Base-by-base conservation (phyloP, 306 rosid species). In the Acacia confusa region DNA sequence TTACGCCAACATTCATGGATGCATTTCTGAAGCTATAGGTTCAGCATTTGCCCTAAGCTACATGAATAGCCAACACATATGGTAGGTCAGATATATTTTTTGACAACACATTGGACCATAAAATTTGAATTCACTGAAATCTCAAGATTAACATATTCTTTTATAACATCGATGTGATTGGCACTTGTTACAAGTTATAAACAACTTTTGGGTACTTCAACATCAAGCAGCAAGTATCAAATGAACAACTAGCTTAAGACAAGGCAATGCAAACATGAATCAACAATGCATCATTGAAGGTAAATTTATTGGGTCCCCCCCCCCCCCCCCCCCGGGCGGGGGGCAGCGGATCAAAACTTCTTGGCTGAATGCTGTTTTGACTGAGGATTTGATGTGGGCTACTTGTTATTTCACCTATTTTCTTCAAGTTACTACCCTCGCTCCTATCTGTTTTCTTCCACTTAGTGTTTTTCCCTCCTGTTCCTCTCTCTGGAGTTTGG, bases 341-440 rank as follows among this genome's bases (percentile, higher is more conserved):
- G 32, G 32, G 32, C 2, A 30, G 74, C 34, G 52, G 64, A 72
- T 53, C 27, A 65, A 77, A 63, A 77, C 44, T 11, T 40, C 48
- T 74, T 81, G 38, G 70, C 22, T 52, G 28, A 43, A 57, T 4
- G 16, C 16, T 47, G 20, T 53, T 16, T 57, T 74, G 32, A 50
- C 70, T 75, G 24, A 75, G 61, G 44, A 52, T 79, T 61, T 76
- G 78, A 68, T 65, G 71, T 58, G 64, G 41, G 43, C 72, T 80
- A 71, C 44, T 55, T 34, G 74, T 58, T 76, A 50, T 72, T 84
- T 40, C 45, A 40, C 52, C 4, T 45, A 30, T 13, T 77, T 66
- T 27, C 53, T 72, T 27, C 40, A 2, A 17, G 55, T 32, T 47
- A 22, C 36, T 47, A 22, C 36, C 43, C 48, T 47, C 45, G 6